phyloP scores from a whole-genome alignment of 2,329 filamentous ascomycete species.

The Hypoxylon sp. region DNA sequence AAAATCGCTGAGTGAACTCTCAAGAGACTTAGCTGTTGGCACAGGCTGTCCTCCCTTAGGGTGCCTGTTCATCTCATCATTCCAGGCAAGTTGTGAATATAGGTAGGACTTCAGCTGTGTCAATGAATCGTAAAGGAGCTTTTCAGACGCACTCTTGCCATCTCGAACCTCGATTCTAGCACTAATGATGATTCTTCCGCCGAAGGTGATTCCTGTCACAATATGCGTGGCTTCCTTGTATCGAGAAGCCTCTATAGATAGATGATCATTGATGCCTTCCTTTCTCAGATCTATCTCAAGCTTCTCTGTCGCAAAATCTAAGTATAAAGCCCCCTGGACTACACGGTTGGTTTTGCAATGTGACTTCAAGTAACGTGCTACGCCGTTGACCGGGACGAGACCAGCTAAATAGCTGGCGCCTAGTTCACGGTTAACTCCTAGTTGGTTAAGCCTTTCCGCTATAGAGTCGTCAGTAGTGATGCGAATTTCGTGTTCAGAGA shows the following conservation, averaged over 20 bases:
- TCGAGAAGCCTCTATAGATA: not conserved
- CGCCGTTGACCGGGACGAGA: not conserved
- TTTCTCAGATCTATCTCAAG: not conserved
- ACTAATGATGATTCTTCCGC: not conserved
- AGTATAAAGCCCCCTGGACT: not conserved
- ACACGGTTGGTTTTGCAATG: not conserved
- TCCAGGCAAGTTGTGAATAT: not conserved
- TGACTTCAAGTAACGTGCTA: not conserved
- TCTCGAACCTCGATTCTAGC: not conserved
- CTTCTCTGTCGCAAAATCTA: not conserved
- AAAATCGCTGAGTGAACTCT: not conserved
- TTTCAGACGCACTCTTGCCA: not conserved
- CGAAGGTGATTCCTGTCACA: not conserved
- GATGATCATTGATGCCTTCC: not conserved
- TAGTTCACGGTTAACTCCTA: not conserved
- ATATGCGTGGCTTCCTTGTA: not conserved
- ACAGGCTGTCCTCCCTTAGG: not conserved
- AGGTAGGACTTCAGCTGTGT: not conserved
- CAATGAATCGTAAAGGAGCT: not conserved
- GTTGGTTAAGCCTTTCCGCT: not conserved
- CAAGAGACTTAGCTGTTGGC: not conserved
- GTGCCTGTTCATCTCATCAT: not conserved
- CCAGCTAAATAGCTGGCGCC: not conserved
- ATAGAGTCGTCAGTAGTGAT: not conserved
- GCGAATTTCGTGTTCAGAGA: not conserved